Base-by-base conservation (phyloP, 2,329 filamentous ascomycete species). In the Ophiostoma piceae region DNA sequence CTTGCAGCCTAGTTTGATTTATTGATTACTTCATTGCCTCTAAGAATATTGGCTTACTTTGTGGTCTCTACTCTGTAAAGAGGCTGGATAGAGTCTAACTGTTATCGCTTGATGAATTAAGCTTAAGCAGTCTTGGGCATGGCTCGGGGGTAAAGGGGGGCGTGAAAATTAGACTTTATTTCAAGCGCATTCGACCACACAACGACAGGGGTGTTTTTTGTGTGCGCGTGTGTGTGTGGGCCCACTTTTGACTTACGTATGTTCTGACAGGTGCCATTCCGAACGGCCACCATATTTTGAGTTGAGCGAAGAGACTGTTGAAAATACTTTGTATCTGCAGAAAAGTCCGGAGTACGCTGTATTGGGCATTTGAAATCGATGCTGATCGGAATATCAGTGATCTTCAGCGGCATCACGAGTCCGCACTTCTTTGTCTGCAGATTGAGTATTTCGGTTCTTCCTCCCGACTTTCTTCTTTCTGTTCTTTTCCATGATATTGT, bases 41-140 rank as follows among this genome's bases (percentile, higher is more conserved):
- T 47, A 47, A 19, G 43, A 47, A 3, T 47, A 47, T 47, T 47
- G 43, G 43, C 43, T 60, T 32, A 32, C 12, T 62, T 2, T 26
- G 11, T 62, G 5, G 32, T 19, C n/a, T 57, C 35, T 35, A 35
- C 1, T 35, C 35, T 35, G 8, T 8, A 35, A 8, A 35, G 4
- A 8, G 9, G 22, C 43, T 57, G 22, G 51, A 9, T 26, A 22
- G 11, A 41, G 32, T 8, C 37, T 37, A 7, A n/a, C 67, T 54
- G 60, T 16, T 22, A 35, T 47, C 60, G 66, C 11, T 22, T 29
- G n/a, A 22, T 32, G n/a, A 72, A 77, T 74, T 77, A 78, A 78
- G 76, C 76, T 78, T 78, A 78, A 77, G 76, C 75, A 65, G 74
- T 71, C 41, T 74, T 71, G 69, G 71, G 71, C 72, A 72, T 73